Percentiles rank a stretch among this genome's conserved stretches.
Evolutionary conservation across 2,329 filamentous ascomycete species (phyloP).

Genomic region (Curvularia lunata): DNA sequence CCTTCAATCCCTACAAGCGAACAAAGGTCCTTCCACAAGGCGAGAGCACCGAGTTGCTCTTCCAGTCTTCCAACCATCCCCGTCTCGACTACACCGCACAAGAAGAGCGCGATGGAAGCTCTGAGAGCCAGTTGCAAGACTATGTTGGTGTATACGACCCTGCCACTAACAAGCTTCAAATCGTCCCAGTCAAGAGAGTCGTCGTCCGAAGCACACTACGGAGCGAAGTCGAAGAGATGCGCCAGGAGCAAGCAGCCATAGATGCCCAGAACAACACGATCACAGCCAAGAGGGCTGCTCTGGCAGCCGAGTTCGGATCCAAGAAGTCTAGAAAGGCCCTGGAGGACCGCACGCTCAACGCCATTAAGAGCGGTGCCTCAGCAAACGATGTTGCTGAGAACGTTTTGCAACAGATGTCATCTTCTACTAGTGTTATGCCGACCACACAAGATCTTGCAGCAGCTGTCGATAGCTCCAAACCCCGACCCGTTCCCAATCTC

Average conservation of each 20-base stretch:
- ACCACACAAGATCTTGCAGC: constrained; percentile 70
- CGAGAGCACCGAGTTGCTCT: constrained; percentile 56
- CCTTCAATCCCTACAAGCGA: constrained; percentile 58
- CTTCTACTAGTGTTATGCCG: constrained; percentile 69
- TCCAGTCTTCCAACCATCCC: constrained; percentile 66
- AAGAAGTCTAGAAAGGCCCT: constrained; percentile 85
- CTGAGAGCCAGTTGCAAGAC: constrained; percentile 62
- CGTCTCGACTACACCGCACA: constrained; percentile 65
- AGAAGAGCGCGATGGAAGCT: constrained; percentile 54
- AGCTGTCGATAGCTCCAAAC: constrained; percentile 70
- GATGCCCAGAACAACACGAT: constrained; percentile 48
- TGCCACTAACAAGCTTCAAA: constrained; percentile 57
- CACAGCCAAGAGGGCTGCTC: constrained; percentile 68
- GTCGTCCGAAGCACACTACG: constrained; percentile 60
- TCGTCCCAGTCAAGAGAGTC: constrained; percentile 61
- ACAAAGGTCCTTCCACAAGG: constrained; percentile 38
- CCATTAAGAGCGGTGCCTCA: constrained; percentile 58
- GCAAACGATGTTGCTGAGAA: constrained; percentile 43
- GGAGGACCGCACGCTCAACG: constrained; percentile 71
- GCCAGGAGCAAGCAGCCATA: constrained; percentile 37
- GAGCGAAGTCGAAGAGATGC: constrained; percentile 52
- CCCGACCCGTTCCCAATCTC: constrained; percentile 73
- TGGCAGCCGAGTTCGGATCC: constrained; percentile 81
- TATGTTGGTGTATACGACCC: constrained; percentile 68
- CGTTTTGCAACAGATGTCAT: constrained; percentile 68